These are phyloP conservation scores for Bipolaris oryzae DNA, from an alignment of 2,329 filamentous ascomycete species.

Conservation along the genomic window DNA sequence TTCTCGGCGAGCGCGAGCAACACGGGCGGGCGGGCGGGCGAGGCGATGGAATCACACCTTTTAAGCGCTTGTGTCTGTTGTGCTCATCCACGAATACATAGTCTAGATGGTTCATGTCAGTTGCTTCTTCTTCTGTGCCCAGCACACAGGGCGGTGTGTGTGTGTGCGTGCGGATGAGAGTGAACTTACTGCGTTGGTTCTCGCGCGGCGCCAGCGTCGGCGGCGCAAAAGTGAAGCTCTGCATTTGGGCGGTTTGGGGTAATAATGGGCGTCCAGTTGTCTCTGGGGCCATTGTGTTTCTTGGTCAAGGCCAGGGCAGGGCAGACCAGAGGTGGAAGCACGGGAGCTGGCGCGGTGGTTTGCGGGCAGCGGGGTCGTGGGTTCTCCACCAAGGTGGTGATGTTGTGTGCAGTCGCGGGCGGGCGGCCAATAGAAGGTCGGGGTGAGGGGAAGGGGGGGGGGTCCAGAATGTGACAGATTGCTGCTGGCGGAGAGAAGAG, in stretches of 20 bases:
- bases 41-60: conserved; percentile 64
- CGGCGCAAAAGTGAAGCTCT: conserved; percentile 77
- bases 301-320: conserved; percentile 10
- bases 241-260: conserved; percentile 72
- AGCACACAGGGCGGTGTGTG: conserved; percentile 5
- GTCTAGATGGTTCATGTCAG: conserved; percentile 62
- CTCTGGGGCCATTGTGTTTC: conserved; percentile 65
- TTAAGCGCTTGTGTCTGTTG: conserved; percentile 94
- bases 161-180: too few relatives aligned
- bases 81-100: conserved; percentile 99
- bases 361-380: conserved; percentile 44
- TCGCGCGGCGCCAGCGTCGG: conserved; percentile 69
- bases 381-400: conserved; percentile 35
- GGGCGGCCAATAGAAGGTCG: conserved; percentile 35
- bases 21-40: background rate
- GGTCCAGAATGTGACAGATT: conserved; percentile 30
- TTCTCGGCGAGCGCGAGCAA: background rate
- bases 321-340: conserved; percentile 13
- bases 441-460: conserved; percentile 11
- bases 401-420: conserved; percentile 28
- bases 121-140: background rate
- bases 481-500: conserved; percentile 21
- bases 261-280: conserved; percentile 66
- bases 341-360: conserved; percentile 26
- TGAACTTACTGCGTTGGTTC: conserved; percentile 78